Base-by-base conservation (phyloP, 2,329 filamentous ascomycete genomes). In the Aspergillus latus region DNA sequence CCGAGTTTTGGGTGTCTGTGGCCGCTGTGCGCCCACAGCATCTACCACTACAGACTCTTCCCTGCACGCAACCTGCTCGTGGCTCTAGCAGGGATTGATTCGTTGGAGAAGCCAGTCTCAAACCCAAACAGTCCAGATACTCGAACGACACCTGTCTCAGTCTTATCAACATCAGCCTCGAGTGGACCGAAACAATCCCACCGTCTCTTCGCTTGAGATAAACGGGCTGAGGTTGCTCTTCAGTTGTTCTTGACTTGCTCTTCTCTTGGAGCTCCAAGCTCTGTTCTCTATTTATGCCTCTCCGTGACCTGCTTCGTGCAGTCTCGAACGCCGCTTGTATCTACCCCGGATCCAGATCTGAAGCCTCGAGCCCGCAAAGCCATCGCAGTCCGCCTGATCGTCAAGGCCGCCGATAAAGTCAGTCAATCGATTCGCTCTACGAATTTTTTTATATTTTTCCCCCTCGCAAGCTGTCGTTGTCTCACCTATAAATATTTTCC, bases 261-360 rank as follows among this genome's bases (percentile, higher is more conserved):
- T 21, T 28, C 34, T 36, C 37, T 21, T 43, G 21, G 21, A 21
- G 21, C 21, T 21, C 21, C 21, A 21, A 21, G 21, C 21, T 21
- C 21, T 21, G 21, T 21, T 21, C 21, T 21, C 21, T 21, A 43
- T 49, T 49, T 49, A 49, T 49, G 47, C 37, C 34, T 28, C 47
- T 21, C 29, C 34, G 16, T 49, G 47, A 6, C 15, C 28, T 29
- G 39, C 6, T 44, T 37, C 4, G 10, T 11, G 34, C 11, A 37
- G 34, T 13, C 34, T 34, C 10, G 30, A 7, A 7, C 10, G 30
- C 34, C n/a, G 34, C n/a, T 26, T 51, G 11, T 49, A 32, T 54
- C 39, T 59, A 60, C 59, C 59, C 56, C 59, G 50, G 56, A 60
- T 51, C 56, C 55, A 55, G 44, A 8, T 28, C 4, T n/a, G 34